Base-by-base conservation (phyloP, 352 stramenopile genomes). In the Pythium monospermum region DNA sequence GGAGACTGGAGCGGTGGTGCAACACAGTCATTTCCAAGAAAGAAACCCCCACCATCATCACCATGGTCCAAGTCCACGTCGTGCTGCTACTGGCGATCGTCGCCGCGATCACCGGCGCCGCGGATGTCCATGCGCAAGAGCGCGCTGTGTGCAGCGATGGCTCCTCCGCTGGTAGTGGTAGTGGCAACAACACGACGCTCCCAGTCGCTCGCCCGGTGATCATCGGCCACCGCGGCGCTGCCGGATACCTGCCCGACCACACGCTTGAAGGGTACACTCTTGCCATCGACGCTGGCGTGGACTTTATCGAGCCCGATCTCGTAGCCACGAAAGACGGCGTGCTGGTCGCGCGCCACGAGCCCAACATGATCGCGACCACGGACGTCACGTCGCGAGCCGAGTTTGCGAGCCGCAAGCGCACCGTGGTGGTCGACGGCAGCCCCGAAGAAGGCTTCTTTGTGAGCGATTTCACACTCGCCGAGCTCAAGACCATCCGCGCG, bases 251-350 rank as follows among this genome's bases (percentile, higher is more conserved):
- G 22, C 86, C 90, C 2, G 85, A 97, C 53, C 83, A 96, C 61
- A 91, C 90, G 23, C 65, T 97, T 41, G 64, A 67, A 41, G 78
- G 76, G 11, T 97, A 97, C 69, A 83, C 76, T 43, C 68, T 97
- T 15, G 87, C 90, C 39, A 76, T 96, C 27, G 70, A 96, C 53
- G 67, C 87, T 12, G 84, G 85, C 21, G 75, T 90, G 16, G 83
- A 96, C 60, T 91, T 96, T 63, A 96, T 97, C 33, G 88, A 97
- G 67, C 78, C 87, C 11, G 87, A 97, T 69, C 68, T 97, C 51
- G 83, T 53, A 28, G 33, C 6, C 27, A 37, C 38, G 26, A 37
- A 57, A 28, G 38, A 57, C 19, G 49, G 44, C 40, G 37, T 41
- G 49, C 38, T 57, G 32, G 49, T 57, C n/a, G 28, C 38, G 18